Base-by-base conservation (phyloP, 768 basidiomycete genomes). In the Russula griseocarnosa region DNA sequence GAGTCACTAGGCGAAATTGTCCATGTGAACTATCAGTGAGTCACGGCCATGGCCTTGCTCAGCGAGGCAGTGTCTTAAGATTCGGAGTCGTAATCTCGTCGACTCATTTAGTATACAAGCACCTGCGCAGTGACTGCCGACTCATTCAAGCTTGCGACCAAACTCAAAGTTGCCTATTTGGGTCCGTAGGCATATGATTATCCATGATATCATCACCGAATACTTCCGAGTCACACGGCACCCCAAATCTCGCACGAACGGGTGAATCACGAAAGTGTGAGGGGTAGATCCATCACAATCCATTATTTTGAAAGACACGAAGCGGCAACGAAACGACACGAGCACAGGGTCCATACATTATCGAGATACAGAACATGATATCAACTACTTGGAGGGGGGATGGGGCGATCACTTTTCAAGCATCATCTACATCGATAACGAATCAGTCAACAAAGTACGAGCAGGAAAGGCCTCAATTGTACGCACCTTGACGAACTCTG, bases 401-500 rank as follows among this genome's bases (percentile, higher is more conserved):
- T 50, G 28, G 40, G 11, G n/a, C 13, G 40, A 57, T 80, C 75
- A 88, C 79, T 87, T 87, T 70, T 84, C 81, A 56, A 86, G 76
- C 87, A 89, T 88, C 86, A 89, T 88, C 86, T 86, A 62, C 18
- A 52, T 58, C 26, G 49, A 38, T 63, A 60, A 49, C 63, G 69
- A 69, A 44, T 53, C 16, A 65, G n/a, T 40, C 22, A 50, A 51
- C 22, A 62, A 32, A 22, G 36, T 44, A 63, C 56, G 28, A 8
- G 49, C 59, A 63, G 58, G 46, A 61, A n/a, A 22, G 53, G 50
- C 40, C 38, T 26, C 3, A 55, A 44, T 32, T 49, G 18, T 63
- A 55, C 74, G 68, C 70, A 85, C 86, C 81, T 84, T 88, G 73
- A 90, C 86, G 74, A 90, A 92, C 75, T 92, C 91, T 89, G 49